Conservation (phyloP, 2,329 filamentous ascomycete genomes). For the Colletotrichum sp. region DNA sequence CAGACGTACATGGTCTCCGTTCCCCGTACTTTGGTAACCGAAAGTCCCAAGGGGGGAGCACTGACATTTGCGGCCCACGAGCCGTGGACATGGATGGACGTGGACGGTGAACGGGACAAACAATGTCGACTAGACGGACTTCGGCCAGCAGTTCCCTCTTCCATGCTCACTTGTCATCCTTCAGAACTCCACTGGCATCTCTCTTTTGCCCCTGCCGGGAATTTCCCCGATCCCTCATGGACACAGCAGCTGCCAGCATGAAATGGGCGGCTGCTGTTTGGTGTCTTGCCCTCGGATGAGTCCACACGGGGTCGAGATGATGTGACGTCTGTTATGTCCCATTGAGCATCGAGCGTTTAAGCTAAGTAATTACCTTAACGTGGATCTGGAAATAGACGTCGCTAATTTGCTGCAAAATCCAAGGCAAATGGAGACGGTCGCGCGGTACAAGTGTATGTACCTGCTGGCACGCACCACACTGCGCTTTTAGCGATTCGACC, state of each 20-base stretch:
- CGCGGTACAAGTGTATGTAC: not conserved
- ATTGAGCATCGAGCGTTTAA: not conserved
- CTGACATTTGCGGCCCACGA: not conserved
- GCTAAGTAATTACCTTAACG: not conserved
- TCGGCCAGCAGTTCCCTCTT: not conserved
- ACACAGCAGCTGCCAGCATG: not conserved
- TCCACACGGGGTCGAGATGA: not conserved
- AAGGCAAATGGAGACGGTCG: not conserved
- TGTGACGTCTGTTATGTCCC: conserved; percentile 1
- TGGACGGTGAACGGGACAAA: not conserved
- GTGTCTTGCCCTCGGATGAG: not conserved
- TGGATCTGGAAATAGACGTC: conserved; percentile 1
- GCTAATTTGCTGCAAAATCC: not conserved
- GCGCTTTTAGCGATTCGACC: not conserved
- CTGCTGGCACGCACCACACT: not conserved
- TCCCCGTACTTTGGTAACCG: not conserved
- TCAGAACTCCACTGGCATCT: not conserved
- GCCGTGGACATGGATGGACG: not conserved
- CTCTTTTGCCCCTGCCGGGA: not conserved
- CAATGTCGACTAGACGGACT: not conserved
- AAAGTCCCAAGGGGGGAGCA: not conserved
- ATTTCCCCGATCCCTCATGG: not conserved
- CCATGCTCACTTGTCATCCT: not conserved
- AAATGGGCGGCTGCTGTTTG: not conserved
- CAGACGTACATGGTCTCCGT: not conserved